Evolutionary conservation across 2,329 filamentous ascomycete species (phyloP), one percentile per base, ranked within the genome.

Genomic region (Pyrenophora tritici-repentis): DNA sequence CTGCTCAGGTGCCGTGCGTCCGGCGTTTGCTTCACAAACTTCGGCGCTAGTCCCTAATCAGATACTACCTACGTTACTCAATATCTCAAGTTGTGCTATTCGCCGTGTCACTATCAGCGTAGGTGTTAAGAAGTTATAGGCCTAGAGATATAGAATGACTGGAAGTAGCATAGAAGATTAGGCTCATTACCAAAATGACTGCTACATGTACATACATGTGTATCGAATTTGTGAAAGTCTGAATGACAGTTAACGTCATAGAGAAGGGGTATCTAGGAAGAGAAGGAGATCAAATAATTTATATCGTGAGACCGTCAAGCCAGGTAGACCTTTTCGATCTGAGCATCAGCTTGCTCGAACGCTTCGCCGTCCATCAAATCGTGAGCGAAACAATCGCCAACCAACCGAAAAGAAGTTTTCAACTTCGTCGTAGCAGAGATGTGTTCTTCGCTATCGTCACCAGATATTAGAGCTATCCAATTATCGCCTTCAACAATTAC

Each of bases 311-410:
- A 29, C 9, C 2, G 9, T 42, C 33, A 52, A 16, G 39, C 42
- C 24, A 58, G 6, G 16, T 29, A 37, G 0, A 58, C 14, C 16
- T 50, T 45, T 9, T 14, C 24, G 5, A 35, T 17, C 1, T 12
- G 7, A 10, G 12, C 18, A 2, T 13, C 14, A 6, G 3, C 6
- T 10, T 39, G 17, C 12, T 46, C 29, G n/a, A 53, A 54, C 32
- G 31, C 47, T 35, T 60, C 56, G 9, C 60, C 58, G 34, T 63
- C 58, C 60, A 61, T 62, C 26, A 55, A 29, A 8, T 54, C 60
- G 32, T 62, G 53, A n/a, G 49, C 38, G 31, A 60, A 63, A 26
- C 60, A 60, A 38, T 62, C 60, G 3, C 60, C 60, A 16, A 60
- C 40, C n/a, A 62, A 41, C 12, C 17, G 42, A 29, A 46, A 46